Percentiles rank a stretch among this genome's conserved stretches.
phyloP scores from a whole-genome alignment of 176 grass and related monocot genomes.

The Rhynchospora pubera region DNA sequence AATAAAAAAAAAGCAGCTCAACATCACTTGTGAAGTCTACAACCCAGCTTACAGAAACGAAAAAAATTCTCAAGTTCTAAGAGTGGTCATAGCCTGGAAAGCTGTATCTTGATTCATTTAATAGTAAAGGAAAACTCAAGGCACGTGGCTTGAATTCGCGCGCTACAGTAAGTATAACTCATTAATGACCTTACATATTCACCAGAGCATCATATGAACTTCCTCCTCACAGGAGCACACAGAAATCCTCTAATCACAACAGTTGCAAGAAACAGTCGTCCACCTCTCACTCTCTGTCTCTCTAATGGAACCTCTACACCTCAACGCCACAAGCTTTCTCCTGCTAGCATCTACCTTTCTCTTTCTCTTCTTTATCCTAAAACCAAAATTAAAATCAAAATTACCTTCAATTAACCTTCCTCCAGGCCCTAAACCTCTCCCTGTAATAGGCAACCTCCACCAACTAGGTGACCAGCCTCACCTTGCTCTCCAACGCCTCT shows the following conservation, averaged over 20 bases:
- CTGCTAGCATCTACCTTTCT: neutral
- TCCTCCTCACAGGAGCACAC: neutral
- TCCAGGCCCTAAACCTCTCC: conserved; percentile 24
- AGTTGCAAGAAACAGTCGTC: neutral
- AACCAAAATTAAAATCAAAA: conserved; percentile 2
- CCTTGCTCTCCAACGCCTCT: conserved; percentile 20
- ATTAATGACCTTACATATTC: no score
- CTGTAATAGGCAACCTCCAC: conserved; percentile 51
- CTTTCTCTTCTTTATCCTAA: conserved; percentile 5
- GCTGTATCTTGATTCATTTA: neutral
- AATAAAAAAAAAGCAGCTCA: neutral
- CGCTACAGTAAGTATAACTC: no score
- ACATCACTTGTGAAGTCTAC: no score
- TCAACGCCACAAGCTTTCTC: neutral
- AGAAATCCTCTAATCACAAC: neutral
- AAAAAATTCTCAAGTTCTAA: no score
- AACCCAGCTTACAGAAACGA: no score
- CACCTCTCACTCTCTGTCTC: neutral
- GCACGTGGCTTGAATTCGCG: no score
- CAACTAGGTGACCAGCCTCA: conserved; percentile 35
- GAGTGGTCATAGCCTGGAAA: neutral
- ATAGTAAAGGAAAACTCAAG: no score
- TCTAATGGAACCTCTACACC: neutral
- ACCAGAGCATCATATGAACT: no score
- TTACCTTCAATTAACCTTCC: neutral